Evolutionary conservation across 176 grass and related monocot genomes (phyloP).

Genomic region (Eremochloa ophiuroides): DNA sequence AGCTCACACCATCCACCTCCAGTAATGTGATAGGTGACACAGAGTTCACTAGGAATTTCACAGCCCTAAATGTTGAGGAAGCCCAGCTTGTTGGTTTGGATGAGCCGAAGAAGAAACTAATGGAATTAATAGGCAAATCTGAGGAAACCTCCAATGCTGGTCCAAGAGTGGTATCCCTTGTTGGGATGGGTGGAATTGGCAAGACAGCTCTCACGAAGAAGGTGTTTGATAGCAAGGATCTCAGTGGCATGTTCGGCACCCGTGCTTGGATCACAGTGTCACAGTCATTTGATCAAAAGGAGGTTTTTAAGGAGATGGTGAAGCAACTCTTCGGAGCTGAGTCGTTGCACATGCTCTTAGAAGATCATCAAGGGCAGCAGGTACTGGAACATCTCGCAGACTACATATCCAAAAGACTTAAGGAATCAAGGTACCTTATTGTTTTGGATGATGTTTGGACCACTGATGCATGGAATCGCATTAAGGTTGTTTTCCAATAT

Average conservation of each 20-base stretch:
- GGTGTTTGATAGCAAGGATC: too few species aligned
- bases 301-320: background rate
- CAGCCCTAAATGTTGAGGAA: background rate
- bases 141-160: background rate
- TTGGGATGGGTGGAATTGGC: conserved; percentile 16
- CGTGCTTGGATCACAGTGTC: too few species aligned
- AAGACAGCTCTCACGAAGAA: too few species aligned
- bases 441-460: conserved; percentile 37
- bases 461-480: background rate
- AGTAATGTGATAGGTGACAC: too few species aligned
- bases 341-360: background rate
- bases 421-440: background rate
- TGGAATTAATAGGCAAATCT: background rate
- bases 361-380: background rate
- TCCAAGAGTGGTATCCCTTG: background rate
- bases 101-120: background rate
- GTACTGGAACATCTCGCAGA: background rate
- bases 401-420: accelerated
- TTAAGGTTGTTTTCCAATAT: background rate
- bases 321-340: background rate
- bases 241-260: too few species aligned
- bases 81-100: background rate
- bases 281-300: background rate
- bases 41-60: background rate
- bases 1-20: too few species aligned